A percentile compares a stretch with the other conserved stretches of the same genome.
Conservation (phyloP, 805 yeast species). For the Metschnikowia shivogae region DNA sequence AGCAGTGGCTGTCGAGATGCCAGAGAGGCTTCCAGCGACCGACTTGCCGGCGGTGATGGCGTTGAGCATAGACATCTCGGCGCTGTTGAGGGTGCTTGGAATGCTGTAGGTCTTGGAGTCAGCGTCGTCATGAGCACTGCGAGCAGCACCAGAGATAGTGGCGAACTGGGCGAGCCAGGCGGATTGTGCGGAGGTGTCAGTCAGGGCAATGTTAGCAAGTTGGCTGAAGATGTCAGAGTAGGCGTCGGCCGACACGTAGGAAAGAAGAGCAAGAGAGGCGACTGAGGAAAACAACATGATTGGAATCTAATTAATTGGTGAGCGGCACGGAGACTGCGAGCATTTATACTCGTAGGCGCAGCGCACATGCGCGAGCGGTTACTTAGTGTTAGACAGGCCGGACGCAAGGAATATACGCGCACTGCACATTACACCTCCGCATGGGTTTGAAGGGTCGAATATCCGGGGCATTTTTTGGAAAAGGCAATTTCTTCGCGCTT, state of each 20-base stretch:
- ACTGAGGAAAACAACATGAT: slow-evolving; percentile 4
- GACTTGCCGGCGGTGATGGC: background rate
- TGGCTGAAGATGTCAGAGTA: slow-evolving; percentile 1
- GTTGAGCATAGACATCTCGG: background rate
- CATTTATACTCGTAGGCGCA: background rate
- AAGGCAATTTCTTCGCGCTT: too few relatives aligned
- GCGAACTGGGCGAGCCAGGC: slow-evolving; percentile 4
- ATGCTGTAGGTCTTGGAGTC: background rate
- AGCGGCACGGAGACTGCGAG: background rate
- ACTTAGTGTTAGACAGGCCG: background rate
- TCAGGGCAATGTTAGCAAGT: slow-evolving; percentile 2
- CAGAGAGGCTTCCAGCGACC: too few relatives aligned
- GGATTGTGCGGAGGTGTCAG: slow-evolving; percentile 5
- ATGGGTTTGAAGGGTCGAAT: background rate
- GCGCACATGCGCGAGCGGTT: background rate
- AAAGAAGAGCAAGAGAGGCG: slow-evolving; percentile 4
- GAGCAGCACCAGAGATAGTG: background rate
- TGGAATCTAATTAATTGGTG: background rate
- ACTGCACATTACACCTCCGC: background rate
- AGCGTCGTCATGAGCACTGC: background rate
- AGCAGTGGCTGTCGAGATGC: background rate
- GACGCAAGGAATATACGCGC: background rate
- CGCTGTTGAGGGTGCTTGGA: background rate
- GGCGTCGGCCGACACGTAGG: slow-evolving; percentile 9
- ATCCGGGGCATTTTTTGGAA: too few relatives aligned